These are phyloP conservation scores for Ophiostoma ips DNA, from an alignment of 2,329 filamentous ascomycete genomes.

Conservation along the genomic window DNA sequence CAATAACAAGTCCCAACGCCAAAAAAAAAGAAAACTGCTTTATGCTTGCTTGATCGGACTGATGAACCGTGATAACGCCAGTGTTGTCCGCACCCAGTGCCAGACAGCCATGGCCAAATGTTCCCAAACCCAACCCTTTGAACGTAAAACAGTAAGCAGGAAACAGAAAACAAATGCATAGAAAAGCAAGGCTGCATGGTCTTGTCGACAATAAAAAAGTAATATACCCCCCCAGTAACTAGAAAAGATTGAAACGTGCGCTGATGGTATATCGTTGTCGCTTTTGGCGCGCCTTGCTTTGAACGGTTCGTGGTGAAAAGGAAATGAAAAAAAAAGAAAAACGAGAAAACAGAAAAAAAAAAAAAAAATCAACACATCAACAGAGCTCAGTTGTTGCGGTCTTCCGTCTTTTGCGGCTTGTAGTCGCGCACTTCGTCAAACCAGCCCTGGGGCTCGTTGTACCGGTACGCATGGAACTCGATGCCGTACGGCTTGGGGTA, in stretches of 20 bases:
- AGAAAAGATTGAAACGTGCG: background rate
- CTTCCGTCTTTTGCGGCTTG: slow-evolving; percentile 48
- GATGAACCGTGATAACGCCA: background rate
- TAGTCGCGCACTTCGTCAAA: slow-evolving; percentile 83
- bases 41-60: background rate
- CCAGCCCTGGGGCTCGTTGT: slow-evolving; percentile 62
- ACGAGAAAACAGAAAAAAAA: background rate
- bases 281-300: background rate
- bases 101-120: background rate
- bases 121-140: background rate
- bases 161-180: background rate
- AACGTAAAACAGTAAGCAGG: no score
- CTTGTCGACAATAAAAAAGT: background rate
- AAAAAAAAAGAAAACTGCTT: background rate
- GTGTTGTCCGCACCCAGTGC: background rate
- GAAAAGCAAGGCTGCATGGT: background rate
- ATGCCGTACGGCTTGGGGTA: slow-evolving; percentile 97
- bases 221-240: background rate
- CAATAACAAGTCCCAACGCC: background rate
- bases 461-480: slow-evolving; percentile 90
- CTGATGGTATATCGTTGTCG: background rate
- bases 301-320: background rate
- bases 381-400: slow-evolving; percentile 21
- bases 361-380: background rate
- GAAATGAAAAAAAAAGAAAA: background rate